Conservation (phyloP, 208 protist species). For the Trypanosoma theileri region DNA sequence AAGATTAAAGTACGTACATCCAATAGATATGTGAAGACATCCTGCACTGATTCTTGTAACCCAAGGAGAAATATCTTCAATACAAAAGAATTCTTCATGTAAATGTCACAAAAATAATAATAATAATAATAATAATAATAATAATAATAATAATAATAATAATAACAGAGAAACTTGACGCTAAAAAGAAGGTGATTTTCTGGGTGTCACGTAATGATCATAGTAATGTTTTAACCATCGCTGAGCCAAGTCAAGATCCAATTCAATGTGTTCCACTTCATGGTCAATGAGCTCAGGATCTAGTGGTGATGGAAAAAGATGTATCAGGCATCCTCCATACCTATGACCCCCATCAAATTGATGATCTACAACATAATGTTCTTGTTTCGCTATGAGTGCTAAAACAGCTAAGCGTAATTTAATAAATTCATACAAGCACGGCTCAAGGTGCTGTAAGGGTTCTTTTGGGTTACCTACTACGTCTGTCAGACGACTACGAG, state of each 20-base stretch:
- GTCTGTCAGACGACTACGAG: conserved; percentile 59
- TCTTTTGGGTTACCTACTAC: conserved; percentile 57
- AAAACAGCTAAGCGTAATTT: conserved; percentile 80
- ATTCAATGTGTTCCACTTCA: conserved; percentile 76
- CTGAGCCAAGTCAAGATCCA: conserved; percentile 76
- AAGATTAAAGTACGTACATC: too few relatives aligned
- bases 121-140: conserved; percentile 2
- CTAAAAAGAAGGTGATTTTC: conserved; percentile 31
- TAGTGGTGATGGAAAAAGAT: conserved; percentile 81
- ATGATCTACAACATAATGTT: conserved; percentile 88
- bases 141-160: conserved; percentile 6
- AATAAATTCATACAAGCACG: conserved; percentile 83
- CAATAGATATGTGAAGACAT: too few relatives aligned
- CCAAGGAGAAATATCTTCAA: not conserved
- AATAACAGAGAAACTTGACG: not conserved
- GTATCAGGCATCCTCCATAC: conserved; percentile 85
- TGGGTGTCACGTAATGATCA: conserved; percentile 68
- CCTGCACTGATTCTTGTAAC: too few relatives aligned
- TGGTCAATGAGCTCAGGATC: conserved; percentile 84
- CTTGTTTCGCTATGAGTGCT: conserved; percentile 70
- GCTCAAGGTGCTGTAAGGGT: conserved; percentile 68
- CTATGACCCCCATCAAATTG: conserved; percentile 76
- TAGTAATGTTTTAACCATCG: conserved; percentile 89
- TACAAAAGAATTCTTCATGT: not conserved
- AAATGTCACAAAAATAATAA: not conserved